These are phyloP conservation scores for Trichoderma asperellum DNA, from an alignment of 2,329 filamentous ascomycete species.

Conservation along the genomic window DNA sequence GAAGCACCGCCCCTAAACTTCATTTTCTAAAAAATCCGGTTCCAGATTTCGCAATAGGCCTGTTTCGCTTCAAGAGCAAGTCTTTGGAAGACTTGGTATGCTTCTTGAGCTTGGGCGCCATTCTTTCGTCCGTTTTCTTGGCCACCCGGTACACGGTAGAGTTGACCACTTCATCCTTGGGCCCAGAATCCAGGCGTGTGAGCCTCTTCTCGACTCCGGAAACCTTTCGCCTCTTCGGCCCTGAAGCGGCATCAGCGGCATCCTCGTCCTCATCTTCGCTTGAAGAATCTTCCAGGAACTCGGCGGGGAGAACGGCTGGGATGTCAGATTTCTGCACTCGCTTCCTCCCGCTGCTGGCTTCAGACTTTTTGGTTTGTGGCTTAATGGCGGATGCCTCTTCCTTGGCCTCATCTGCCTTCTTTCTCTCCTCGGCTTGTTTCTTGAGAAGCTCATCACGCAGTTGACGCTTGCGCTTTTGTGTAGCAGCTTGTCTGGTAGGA, in stretches of 20 bases:
- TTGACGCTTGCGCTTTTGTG: conserved; percentile 59
- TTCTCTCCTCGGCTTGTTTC: conserved; percentile 58
- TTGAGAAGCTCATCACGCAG: conserved; percentile 59
- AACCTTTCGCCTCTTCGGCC: conserved; percentile 51
- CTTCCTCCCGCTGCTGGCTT: conserved; percentile 31
- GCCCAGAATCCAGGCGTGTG: conserved; percentile 44
- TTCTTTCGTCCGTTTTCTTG: conserved; percentile 48
- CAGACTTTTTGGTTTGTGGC: conserved; percentile 31
- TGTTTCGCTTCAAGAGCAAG: conserved; percentile 51
- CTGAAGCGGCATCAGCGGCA: conserved; percentile 34
- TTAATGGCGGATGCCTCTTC: conserved; percentile 33
- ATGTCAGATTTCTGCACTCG: conserved; percentile 44
- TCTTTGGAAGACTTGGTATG: conserved; percentile 49
- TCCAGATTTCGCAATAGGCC: conserved; percentile 43
- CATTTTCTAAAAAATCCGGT: conserved; percentile 49
- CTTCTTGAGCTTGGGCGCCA: conserved; percentile 55
- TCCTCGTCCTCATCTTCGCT: conserved; percentile 46
- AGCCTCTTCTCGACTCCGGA: conserved; percentile 46
- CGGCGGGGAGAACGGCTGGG: conserved; percentile 55
- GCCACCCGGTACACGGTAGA: conserved; percentile 58
- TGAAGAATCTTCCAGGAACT: conserved; percentile 58
- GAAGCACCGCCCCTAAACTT: neutral
- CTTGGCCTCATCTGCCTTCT: conserved; percentile 40
- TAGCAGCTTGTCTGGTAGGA: conserved; percentile 51
- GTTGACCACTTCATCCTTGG: conserved; percentile 55